Base-by-base conservation (phyloP, 495 filamentous ascomycete species). In the Extremus antarcticus region DNA sequence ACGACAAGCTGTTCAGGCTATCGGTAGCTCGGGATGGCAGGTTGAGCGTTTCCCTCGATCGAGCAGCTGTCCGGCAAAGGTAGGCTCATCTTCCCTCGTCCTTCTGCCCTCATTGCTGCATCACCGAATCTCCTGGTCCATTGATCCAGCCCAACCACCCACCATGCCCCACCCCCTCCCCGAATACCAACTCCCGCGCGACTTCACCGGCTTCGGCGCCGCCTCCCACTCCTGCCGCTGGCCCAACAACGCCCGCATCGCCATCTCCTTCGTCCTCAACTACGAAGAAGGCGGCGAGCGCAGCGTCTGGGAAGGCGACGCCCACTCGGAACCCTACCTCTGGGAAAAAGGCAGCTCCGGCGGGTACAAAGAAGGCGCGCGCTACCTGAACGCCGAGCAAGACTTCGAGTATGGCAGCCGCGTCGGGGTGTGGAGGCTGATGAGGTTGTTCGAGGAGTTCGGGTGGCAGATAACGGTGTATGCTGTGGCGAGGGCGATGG, bases 391-490 rank as follows among this genome's bases (percentile, higher is more conserved):
- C 45, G 57, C 65, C 11, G 65, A 67, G 54, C 63, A 67, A 22
- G 65, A 67, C 56, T 67, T 67, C 38, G 65, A 67, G 45, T 67
- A 67, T 43, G 63, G 65, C 19, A 64, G 60, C 25, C 58, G 65
- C 1, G 54, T 58, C 0, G 65, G 60, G 3, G 62, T 58, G 38
- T 65, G 65, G 65, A n/a, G 63, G 20, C 55, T 67, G 9, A 62
- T 67, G 40, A 43, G 63, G 43, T 38, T 67, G 24, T 63, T 67
- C 51, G 59, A 62, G n/a, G 65, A 65, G 43, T 65, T 59, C 51
- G 65, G 65, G 1, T 67, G 65, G 65, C 54, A 62, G 19, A 63
- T 67, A 47, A 67, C 65, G 19, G 50, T 63, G 1, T 67, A 62
- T 43, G 65, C 65, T 7, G 59, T 67, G 13, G 62, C 65, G 16